These are phyloP conservation scores for Neonothopanus nambi DNA, from an alignment of 1,284 basidiomycete species.

Conservation along the genomic window DNA sequence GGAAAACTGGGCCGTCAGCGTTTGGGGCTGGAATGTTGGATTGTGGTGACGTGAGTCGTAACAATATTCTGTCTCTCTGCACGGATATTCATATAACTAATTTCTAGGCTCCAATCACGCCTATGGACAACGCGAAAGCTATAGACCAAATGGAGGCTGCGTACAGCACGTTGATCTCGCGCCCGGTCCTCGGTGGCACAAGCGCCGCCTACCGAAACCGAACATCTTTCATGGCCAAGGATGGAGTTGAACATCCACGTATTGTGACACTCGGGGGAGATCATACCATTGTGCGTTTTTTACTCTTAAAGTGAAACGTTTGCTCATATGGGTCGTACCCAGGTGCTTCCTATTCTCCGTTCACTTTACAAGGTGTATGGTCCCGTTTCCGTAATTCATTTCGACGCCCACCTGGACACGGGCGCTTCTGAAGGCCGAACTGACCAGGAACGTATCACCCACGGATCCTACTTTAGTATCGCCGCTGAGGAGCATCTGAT, in stretches of 20 bases:
- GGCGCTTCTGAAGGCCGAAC: neutral
- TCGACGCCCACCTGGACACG: slow-evolving; percentile 57
- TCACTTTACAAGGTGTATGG: slow-evolving; percentile 61
- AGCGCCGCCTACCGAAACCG: slow-evolving; percentile 24
- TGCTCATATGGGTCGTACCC: slow-evolving; percentile 36
- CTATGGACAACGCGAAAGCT: slow-evolving; percentile 61
- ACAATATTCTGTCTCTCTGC: too few species aligned
- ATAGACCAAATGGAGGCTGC: slow-evolving; percentile 66
- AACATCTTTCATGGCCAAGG: slow-evolving; percentile 40
- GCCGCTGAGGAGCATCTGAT: slow-evolving; percentile 62
- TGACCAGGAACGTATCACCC: slow-evolving; percentile 47
- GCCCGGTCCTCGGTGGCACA: slow-evolving; percentile 39
- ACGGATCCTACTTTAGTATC: slow-evolving; percentile 63
- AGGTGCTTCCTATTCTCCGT: slow-evolving; percentile 55
- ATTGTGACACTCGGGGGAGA: slow-evolving; percentile 66
- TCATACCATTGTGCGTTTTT: slow-evolving; percentile 8
- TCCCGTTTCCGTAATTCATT: slow-evolving; percentile 64
- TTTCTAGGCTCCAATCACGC: slow-evolving; percentile 47
- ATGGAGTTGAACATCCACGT: slow-evolving; percentile 55
- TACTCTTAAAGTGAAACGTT: too few species aligned
- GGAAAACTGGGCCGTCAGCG: slow-evolving; percentile 52
- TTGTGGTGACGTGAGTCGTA: slow-evolving; percentile 58
- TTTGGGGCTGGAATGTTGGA: slow-evolving; percentile 52
- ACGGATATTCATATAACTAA: neutral
- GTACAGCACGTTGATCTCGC: slow-evolving; percentile 54